Evolutionary conservation across 2,329 filamentous ascomycete species (phyloP).

Genomic region (Samsoniella hepiali): DNA sequence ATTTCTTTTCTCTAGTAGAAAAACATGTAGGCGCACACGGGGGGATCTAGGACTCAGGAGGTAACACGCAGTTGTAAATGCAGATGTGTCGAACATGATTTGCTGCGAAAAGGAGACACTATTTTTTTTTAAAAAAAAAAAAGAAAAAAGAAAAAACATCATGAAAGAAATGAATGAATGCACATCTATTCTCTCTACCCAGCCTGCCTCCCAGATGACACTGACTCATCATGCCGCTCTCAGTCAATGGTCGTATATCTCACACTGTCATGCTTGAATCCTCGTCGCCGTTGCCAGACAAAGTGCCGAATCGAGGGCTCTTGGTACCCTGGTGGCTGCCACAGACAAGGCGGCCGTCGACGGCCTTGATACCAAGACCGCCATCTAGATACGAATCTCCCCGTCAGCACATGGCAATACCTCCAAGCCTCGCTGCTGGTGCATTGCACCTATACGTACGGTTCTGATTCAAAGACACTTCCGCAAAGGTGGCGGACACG

Average conservation of each 20-base stretch:
- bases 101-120: no score
- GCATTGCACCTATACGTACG: conserved; percentile 16
- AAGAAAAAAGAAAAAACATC: no score
- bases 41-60: no score
- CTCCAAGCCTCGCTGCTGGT: not conserved
- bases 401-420: not conserved
- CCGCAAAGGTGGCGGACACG: conserved; percentile 16
- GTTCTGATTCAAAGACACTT: conserved; percentile 20
- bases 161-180: not conserved
- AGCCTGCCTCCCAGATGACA: no score
- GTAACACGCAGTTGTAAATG: no score
- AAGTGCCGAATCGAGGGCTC: conserved; percentile 8
- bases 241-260: not conserved
- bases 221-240: no score
- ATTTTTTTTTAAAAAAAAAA: not conserved
- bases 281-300: not conserved
- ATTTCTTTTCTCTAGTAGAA: no score
- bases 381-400: conserved; percentile 1
- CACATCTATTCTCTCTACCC: no score
- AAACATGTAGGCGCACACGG: no score
- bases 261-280: not conserved
- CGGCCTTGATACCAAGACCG: not conserved
- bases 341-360: conserved; percentile 24
- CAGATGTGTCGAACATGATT: no score
- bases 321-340: conserved; percentile 23